Base-by-base conservation (phyloP, 2,329 filamentous ascomycete species). In the Arthrobotrys sphaeroides region DNA sequence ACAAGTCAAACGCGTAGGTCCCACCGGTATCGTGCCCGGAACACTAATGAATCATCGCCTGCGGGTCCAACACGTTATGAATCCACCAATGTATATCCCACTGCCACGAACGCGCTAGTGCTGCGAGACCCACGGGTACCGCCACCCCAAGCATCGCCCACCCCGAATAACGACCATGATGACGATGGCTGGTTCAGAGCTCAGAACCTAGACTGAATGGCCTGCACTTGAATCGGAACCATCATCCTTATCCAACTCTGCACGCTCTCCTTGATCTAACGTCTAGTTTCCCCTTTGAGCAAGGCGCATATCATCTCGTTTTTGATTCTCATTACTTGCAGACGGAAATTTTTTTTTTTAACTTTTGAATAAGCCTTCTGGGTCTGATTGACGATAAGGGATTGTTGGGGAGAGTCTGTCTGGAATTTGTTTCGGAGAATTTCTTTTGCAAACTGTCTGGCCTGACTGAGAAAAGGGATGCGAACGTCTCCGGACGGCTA, bases 361-460 rank as follows among this genome's bases (percentile, higher is more conserved):
- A 55, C 47, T 55, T 13, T 22, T 38, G 28, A 55, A 38, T 31
- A 55, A 55, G 51, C 31, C n/a, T 53, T 53, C 47, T 33, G 24
- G 47, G 47, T 55, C 51, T 18, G 51, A 38, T 55, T 55, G 18
- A 38, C 28, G 51, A 55, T 55, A 55, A 53, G 26, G 47, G 31
- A 55, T 36, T 38, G 10, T 55, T 51, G 45, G 31, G 7, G 51
- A 55, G 31, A 18, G n/a, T 3, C 38, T 55, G 51, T 55, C 51
- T 38, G 18, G 18, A 55, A 36, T 33, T 53, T 53, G 47, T 53
- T 53, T 53, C 47, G 47, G 47, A 53, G 26, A 53, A 53, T 55
- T 55, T 55, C 51, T 55, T 55, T 55, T 55, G 5, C 18, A 5
- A 20, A 5, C 16, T n/a, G 16, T 24, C 51, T n/a, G 51, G 51